These are phyloP conservation scores for Suillus fuscotomentosus DNA, from an alignment of 768 basidiomycete genomes.

Conservation along the genomic window DNA sequence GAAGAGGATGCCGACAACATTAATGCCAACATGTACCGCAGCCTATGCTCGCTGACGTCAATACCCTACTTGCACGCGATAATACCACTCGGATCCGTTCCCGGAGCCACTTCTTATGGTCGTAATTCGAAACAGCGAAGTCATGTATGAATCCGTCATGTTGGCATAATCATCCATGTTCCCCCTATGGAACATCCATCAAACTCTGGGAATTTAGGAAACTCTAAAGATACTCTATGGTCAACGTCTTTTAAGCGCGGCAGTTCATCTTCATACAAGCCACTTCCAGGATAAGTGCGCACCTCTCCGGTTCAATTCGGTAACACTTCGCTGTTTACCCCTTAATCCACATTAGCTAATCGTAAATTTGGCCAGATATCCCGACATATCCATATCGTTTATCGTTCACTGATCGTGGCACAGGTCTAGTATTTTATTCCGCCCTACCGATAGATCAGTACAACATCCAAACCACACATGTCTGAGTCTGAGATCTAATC, in stretches of 20 bases:
- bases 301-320: background rate
- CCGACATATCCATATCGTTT: too few species aligned
- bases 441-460: background rate
- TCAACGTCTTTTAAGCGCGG: slow-evolving; percentile 11
- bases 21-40: background rate
- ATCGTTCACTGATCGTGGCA: background rate
- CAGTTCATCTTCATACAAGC: slow-evolving; percentile 12
- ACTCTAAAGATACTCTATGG: slow-evolving; percentile 14
- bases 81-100: background rate
- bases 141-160: slow-evolving; percentile 8
- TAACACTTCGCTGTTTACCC: slow-evolving; percentile 22
- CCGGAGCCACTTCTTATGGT: slow-evolving; percentile 20
- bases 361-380: too few species aligned
- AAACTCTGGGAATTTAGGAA: background rate
- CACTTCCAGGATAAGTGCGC: background rate
- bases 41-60: background rate
- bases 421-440: background rate
- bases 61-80: background rate
- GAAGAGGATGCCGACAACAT: background rate
- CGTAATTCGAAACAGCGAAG: slow-evolving; percentile 17
- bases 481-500: background rate
- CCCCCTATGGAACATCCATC: slow-evolving; percentile 3
- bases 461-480: background rate
- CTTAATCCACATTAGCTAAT: too few species aligned
- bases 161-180: slow-evolving; percentile 1